These are phyloP conservation scores for Xylariaceae sp. DNA, from an alignment of 2,329 filamentous ascomycete species.

Conservation along the genomic window DNA sequence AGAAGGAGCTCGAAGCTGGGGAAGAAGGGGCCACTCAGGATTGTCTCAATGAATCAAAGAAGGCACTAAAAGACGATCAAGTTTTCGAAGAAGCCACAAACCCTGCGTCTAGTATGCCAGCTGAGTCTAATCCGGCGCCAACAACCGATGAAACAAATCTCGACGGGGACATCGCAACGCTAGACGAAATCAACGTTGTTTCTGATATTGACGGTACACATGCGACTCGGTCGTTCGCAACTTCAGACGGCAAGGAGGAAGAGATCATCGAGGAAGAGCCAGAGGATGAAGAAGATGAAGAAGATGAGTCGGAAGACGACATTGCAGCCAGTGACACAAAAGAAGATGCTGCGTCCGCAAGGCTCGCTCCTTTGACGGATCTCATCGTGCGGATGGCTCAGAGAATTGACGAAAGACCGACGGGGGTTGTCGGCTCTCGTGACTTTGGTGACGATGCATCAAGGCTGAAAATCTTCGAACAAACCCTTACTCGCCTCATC, in stretches of 20 bases:
- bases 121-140: background rate
- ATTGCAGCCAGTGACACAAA: constrained; percentile 12
- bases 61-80: too few relatives aligned
- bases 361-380: constrained; percentile 36
- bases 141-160: background rate
- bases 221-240: constrained; percentile 1
- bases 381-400: constrained; percentile 52
- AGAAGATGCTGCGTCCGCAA: constrained; percentile 33
- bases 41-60: too few relatives aligned
- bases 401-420: constrained; percentile 38
- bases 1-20: too few relatives aligned
- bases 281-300: constrained; percentile 13
- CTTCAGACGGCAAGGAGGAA: constrained; percentile 13
- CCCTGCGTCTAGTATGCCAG: too few relatives aligned
- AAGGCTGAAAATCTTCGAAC: constrained; percentile 50
- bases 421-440: constrained; percentile 23
- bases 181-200: background rate
- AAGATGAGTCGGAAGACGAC: constrained; percentile 11
- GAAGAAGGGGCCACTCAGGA: too few relatives aligned
- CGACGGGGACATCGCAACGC: too few relatives aligned
- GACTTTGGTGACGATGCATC: constrained; percentile 30
- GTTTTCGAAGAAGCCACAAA: too few relatives aligned
- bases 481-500: constrained; percentile 49
- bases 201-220: background rate
- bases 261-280: constrained; percentile 22